Evolutionary conservation across 805 yeast species (phyloP), one percentile per base, ranked within the genome.

Genomic region (Ogataea methanolica): DNA sequence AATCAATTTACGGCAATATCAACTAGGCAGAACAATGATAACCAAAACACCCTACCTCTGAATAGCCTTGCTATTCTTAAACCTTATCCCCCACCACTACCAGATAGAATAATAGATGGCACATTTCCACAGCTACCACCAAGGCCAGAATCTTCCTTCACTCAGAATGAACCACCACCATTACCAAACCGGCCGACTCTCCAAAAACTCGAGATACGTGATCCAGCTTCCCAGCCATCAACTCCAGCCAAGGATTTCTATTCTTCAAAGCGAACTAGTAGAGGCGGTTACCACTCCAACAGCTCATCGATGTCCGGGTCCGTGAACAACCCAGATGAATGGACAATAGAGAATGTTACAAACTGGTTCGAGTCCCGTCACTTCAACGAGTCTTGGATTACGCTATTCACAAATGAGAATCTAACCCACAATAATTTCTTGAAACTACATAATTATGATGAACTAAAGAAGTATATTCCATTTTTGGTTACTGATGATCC

Each of bases 351-450:
- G n/a, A 72, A 85, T 44, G 91, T 89, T 1, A 49, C 73, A 0
- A 61, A 68, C 42, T 90, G 96, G 95, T 71, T 90, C 23, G 82
- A 76, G 7, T 56, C 65, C n/a, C 75, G 89, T 61, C 73, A 76
- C 19, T 90, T 90, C 65, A 84, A 85, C 54, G 77, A 74, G 4
- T 70, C 83, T 14, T 90, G 97, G 97, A 70, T 76, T n/a, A 76
- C 72, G 5, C 75, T 82, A 16, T 85, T 90, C 63, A 68, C 68
- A 37, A 72, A 72, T 39, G 73, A 80, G 50, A 78, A 79, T 43
- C 70, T 90, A 3, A 68, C 73, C 9, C 89, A 90, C 0, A 75
- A 79, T 41, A 69, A 75, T 26, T 89, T 90, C 56, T 63, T 89
- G 22, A 81, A 78, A 43, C 68, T 90, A 54, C 75, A 81, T 42